A percentile compares a stretch with the other conserved stretches of the same genome.
Evolutionary conservation across 805 yeast genomes (phyloP).

Genomic region (Nakazawaea populi): DNA sequence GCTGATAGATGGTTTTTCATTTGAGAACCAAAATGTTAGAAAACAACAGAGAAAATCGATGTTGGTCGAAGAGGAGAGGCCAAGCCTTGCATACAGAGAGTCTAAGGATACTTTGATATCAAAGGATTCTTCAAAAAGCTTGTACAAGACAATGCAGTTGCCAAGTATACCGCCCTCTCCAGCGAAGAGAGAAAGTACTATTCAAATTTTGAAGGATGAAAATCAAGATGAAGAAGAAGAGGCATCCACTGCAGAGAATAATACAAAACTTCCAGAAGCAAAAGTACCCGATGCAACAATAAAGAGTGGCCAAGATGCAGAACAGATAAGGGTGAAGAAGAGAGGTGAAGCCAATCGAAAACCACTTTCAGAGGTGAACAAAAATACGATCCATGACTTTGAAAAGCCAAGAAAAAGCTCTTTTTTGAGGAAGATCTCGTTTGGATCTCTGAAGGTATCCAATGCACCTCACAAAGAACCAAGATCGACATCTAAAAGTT

Average conservation of each 20-base stretch:
- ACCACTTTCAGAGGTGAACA: conserved; percentile 7
- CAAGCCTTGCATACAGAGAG: conserved; percentile 19
- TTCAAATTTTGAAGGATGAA: conserved; percentile 9
- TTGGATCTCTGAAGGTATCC: conserved; percentile 28
- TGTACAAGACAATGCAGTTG: conserved; percentile 41
- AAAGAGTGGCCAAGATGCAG: neutral
- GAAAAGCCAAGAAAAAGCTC: conserved; percentile 16
- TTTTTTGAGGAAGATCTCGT: conserved; percentile 44
- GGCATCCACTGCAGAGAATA: neutral
- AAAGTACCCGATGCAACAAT: neutral
- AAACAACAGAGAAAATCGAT: conserved; percentile 12
- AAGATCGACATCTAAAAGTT: conserved; percentile 14
- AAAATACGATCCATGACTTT: neutral
- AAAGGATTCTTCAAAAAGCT: conserved; percentile 25
- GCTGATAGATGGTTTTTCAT: conserved; percentile 7
- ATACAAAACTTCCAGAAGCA: too few species aligned
- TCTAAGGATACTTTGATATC: conserved; percentile 39
- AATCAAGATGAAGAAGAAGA: neutral
- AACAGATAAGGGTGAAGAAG: neutral
- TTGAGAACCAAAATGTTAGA: conserved; percentile 4
- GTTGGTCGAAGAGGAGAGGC: conserved; percentile 13
- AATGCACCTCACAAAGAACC: neutral
- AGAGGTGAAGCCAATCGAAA: neutral
- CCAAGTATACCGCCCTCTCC: conserved; percentile 41
- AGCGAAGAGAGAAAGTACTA: conserved; percentile 19